Evolutionary conservation across 306 rosid genomes (phyloP).

Genomic region (Cucurbita maxima): DNA sequence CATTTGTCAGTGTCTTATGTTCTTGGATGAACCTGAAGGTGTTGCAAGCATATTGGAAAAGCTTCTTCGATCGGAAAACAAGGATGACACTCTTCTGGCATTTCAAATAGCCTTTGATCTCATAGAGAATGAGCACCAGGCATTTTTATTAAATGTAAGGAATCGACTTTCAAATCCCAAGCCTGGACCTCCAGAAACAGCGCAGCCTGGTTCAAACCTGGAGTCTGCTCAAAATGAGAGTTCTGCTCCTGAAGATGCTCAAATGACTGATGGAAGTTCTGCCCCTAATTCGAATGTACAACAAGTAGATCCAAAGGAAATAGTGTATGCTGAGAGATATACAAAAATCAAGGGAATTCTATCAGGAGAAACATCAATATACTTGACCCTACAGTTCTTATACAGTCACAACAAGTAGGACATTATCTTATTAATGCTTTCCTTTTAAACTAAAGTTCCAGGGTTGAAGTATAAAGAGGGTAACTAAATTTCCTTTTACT

Average conservation of each 20-base stretch:
- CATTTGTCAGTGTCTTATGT: constrained; percentile 94
- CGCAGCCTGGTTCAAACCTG: constrained; percentile 30
- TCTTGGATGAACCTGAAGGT: constrained; percentile 83
- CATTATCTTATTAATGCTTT: constrained; percentile 6
- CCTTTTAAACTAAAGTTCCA: background rate
- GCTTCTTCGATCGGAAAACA: constrained; percentile 76
- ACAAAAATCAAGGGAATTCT: constrained; percentile 78
- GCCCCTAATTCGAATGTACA: constrained; percentile 22
- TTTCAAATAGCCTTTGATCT: constrained; percentile 94
- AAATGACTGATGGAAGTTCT: constrained; percentile 57
- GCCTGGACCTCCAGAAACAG: constrained; percentile 34
- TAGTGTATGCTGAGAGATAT: constrained; percentile 64
- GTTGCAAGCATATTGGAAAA: constrained; percentile 82
- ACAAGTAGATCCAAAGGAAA: constrained; percentile 58
- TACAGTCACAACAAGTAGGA: constrained; percentile 97
- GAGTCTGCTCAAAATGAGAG: constrained; percentile 41
- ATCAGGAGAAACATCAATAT: constrained; percentile 88
- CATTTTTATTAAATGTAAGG: constrained; percentile 75
- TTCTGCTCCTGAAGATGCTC: constrained; percentile 58
- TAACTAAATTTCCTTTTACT: constrained; percentile 14
- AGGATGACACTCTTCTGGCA: constrained; percentile 85
- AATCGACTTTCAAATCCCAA: constrained; percentile 61
- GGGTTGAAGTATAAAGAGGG: background rate
- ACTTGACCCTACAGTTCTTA: constrained; percentile 80
- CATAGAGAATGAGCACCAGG: constrained; percentile 92